phyloP scores from a whole-genome alignment of 2,329 filamentous ascomycete species.

The Curvularia eragrostidis region DNA sequence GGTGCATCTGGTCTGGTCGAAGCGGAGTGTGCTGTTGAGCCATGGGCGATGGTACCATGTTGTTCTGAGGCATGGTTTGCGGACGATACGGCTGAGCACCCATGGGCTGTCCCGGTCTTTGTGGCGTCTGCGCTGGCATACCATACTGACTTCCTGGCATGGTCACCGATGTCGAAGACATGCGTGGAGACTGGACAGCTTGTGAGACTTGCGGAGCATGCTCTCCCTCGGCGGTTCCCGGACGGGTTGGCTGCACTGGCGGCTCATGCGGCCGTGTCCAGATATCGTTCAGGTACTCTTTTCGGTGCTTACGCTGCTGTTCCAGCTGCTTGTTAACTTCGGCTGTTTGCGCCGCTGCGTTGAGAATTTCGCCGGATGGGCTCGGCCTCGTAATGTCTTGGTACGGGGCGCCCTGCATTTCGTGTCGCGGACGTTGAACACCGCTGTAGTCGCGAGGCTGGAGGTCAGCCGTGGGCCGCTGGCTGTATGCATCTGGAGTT shows the following conservation, averaged over 20 bases:
- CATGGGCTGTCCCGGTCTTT: slow-evolving; percentile 69
- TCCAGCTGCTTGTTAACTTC: slow-evolving; percentile 89
- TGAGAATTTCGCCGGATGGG: slow-evolving; percentile 77
- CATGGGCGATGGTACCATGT: slow-evolving; percentile 75
- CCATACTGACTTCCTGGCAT: slow-evolving; percentile 64
- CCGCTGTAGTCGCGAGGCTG: slow-evolving; percentile 81
- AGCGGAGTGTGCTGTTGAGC: slow-evolving; percentile 70
- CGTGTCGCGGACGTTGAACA: slow-evolving; percentile 85
- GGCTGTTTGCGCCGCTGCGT: slow-evolving; percentile 85
- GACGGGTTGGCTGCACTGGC: slow-evolving; percentile 60
- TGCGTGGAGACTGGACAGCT: slow-evolving; percentile 57
- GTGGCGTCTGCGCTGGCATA: slow-evolving; percentile 63
- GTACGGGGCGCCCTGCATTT: slow-evolving; percentile 82
- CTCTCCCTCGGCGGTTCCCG: slow-evolving; percentile 49
- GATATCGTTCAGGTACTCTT: slow-evolving; percentile 78
- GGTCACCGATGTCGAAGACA: slow-evolving; percentile 65
- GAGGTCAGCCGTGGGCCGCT: slow-evolving; percentile 76
- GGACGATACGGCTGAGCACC: slow-evolving; percentile 71
- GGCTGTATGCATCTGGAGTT: slow-evolving; percentile 67
- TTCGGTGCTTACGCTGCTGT: slow-evolving; percentile 78
- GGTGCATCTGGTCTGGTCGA: slow-evolving; percentile 68
- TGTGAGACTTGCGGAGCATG: slow-evolving; percentile 52
- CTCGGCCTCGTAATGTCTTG: slow-evolving; percentile 83
- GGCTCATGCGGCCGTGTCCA: slow-evolving; percentile 87
- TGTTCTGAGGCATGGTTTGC: slow-evolving; percentile 72